phyloP scores from a whole-genome alignment of 177 flowering plant genomes.

The Vitis hybrid region DNA sequence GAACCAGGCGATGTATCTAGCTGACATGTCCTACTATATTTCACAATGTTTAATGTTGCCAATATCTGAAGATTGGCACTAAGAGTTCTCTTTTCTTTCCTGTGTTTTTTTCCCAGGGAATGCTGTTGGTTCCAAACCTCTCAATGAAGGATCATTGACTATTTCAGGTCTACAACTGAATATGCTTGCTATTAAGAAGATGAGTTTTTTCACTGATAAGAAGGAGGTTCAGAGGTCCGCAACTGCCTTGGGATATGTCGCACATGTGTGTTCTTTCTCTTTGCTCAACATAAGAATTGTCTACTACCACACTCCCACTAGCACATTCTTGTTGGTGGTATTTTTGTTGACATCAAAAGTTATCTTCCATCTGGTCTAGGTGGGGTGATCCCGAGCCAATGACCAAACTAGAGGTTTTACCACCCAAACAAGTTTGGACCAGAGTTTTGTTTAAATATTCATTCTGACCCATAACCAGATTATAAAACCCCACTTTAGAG shows the following conservation, averaged over 20 bases:
- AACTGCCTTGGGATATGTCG: conserved; percentile 87
- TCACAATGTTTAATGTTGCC: background rate
- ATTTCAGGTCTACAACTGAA: conserved; percentile 75
- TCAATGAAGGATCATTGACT: conserved; percentile 59
- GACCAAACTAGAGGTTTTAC: too few species aligned
- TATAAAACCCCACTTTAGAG: too few species aligned
- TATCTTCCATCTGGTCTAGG: too few species aligned
- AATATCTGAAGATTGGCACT: background rate
- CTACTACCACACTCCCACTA: background rate
- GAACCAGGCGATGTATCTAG: background rate
- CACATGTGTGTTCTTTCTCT: conserved; percentile 72
- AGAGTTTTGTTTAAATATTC: too few species aligned
- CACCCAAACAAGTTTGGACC: too few species aligned
- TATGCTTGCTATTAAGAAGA: conserved; percentile 69
- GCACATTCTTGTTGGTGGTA: background rate
- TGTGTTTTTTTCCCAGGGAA: conserved; percentile 36
- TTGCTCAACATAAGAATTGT: conserved; percentile 6
- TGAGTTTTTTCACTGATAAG: conserved; percentile 88
- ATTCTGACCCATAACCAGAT: too few species aligned
- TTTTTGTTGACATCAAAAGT: background rate
- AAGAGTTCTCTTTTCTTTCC: conserved; percentile 8
- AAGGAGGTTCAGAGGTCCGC: conserved; percentile 87
- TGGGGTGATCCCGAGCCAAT: too few species aligned
- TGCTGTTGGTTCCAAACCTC: conserved; percentile 49
- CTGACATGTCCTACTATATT: background rate